phyloP scores from a whole-genome alignment of 2,329 filamentous ascomycete genomes.

The Xylariales sp. region DNA sequence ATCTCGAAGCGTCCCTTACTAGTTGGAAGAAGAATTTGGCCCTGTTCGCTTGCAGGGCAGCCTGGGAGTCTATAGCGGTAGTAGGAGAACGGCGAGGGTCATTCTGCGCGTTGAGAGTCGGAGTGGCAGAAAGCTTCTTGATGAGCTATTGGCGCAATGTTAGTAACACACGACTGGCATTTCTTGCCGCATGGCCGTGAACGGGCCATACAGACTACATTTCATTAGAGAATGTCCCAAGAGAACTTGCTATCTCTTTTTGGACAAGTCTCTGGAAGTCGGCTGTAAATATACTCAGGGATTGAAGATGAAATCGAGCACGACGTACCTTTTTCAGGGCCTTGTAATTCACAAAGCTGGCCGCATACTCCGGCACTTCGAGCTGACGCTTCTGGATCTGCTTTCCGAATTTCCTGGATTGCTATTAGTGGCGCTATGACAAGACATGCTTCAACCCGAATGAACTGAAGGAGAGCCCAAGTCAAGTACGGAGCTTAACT shows the following conservation, averaged over 20 bases:
- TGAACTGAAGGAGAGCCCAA: neutral
- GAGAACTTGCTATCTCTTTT: conserved; percentile 9
- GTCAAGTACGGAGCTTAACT: conserved; percentile 13
- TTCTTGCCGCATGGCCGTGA: neutral
- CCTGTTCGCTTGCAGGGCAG: conserved; percentile 90
- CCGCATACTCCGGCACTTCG: conserved; percentile 97
- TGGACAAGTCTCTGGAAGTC: neutral
- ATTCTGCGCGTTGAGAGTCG: conserved; percentile 73
- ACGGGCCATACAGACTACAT: neutral
- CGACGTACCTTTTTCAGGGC: conserved; percentile 85
- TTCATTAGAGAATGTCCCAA: neutral
- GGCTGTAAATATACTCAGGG: neutral
- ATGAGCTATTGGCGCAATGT: conserved; percentile 66
- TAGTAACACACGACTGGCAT: conserved; percentile 30
- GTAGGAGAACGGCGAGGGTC: conserved; percentile 46
- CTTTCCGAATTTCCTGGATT: conserved; percentile 95
- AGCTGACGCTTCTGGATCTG: conserved; percentile 98
- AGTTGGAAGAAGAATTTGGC: conserved; percentile 98
- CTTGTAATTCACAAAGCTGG: conserved; percentile 99
- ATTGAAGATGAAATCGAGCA: neutral
- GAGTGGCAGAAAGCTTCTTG: conserved; percentile 93
- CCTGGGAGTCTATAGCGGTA: conserved; percentile 67
- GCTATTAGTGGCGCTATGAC: conserved; percentile 16
- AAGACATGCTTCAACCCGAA: conserved; percentile 2
- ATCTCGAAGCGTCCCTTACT: conserved; percentile 47